Percentiles rank a stretch among this genome's conserved stretches.
Evolutionary conservation across 805 yeast genomes (phyloP).

Genomic region (Citeromyces nyonsensis): DNA sequence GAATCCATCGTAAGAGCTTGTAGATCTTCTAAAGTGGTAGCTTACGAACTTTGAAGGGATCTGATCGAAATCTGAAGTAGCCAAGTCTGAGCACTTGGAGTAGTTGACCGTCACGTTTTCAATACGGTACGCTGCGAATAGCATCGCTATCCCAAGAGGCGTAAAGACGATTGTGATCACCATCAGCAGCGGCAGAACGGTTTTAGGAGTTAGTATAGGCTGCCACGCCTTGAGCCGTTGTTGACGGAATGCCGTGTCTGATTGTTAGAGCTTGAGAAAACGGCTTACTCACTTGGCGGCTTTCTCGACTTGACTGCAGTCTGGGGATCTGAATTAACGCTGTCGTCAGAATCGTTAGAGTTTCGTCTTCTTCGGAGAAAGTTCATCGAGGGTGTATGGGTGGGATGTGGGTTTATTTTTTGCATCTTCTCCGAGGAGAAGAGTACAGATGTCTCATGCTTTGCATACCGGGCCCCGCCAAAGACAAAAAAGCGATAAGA

Average conservation of each 20-base stretch:
- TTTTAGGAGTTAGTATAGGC: slow-evolving; percentile 83
- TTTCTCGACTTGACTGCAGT: slow-evolving; percentile 23
- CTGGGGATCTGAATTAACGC: not conserved
- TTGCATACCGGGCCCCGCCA: no score
- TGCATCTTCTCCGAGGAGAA: no score
- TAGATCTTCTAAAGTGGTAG: slow-evolving; percentile 42
- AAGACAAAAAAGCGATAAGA: no score
- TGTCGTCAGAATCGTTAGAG: not conserved
- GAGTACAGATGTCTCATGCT: no score
- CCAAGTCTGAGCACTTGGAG: slow-evolving; percentile 40
- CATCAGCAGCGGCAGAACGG: slow-evolving; percentile 76
- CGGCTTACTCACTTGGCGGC: slow-evolving; percentile 22
- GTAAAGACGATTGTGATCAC: slow-evolving; percentile 67
- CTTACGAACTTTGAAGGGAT: slow-evolving; percentile 47
- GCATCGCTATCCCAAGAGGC: slow-evolving; percentile 79
- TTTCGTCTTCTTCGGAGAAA: not conserved
- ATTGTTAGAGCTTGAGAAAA: no score
- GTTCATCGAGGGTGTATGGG: no score
- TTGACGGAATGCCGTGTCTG: slow-evolving; percentile 64
- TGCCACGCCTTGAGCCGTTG: slow-evolving; percentile 51
- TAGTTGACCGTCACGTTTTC: slow-evolving; percentile 67
- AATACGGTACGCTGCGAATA: slow-evolving; percentile 65
- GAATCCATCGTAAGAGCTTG: slow-evolving; percentile 11
- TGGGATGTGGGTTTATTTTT: no score
- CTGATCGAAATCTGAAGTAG: slow-evolving; percentile 19